Evolutionary conservation across 2,329 filamentous ascomycete species (phyloP).

Genomic region (Metarhizium album): DNA sequence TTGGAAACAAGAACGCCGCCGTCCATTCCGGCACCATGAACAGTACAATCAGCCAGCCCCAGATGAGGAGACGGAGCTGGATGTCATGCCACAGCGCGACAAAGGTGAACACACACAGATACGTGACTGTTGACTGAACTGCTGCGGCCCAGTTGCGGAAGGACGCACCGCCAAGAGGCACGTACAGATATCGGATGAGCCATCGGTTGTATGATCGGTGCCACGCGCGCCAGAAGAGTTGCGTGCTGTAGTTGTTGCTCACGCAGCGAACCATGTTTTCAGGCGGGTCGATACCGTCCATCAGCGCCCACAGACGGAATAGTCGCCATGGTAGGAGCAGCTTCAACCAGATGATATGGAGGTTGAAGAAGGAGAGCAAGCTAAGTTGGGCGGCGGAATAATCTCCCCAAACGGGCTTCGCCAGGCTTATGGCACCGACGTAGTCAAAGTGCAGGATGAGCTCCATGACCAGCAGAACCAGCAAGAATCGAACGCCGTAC

Average conservation of each 20-base stretch:
- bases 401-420: slow-evolving; percentile 64
- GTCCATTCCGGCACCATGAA: slow-evolving; percentile 87
- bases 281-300: slow-evolving; percentile 86
- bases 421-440: slow-evolving; percentile 81
- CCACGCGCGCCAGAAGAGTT: slow-evolving; percentile 94
- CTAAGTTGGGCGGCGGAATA: slow-evolving; percentile 83
- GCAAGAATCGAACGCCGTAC: slow-evolving; percentile 72
- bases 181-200: slow-evolving; percentile 86
- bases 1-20: slow-evolving; percentile 61
- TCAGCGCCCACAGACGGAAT: slow-evolving; percentile 89
- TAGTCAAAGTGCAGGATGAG: slow-evolving; percentile 86
- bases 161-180: slow-evolving; percentile 70
- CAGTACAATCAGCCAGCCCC: slow-evolving; percentile 92
- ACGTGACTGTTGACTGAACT: slow-evolving; percentile 59
- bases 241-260: slow-evolving; percentile 83
- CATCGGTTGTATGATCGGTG: slow-evolving; percentile 92
- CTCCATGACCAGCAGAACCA: slow-evolving; percentile 82
- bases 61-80: slow-evolving; percentile 77
- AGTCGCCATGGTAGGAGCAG: slow-evolving; percentile 95
- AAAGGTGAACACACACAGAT: slow-evolving; percentile 83
- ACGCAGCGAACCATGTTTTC: slow-evolving; percentile 99
- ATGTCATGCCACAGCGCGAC: slow-evolving; percentile 98
- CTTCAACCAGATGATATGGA: slow-evolving; percentile 97
- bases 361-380: slow-evolving; percentile 89
- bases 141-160: slow-evolving; percentile 33